A percentile compares a stretch with the other conserved stretches of the same genome.
Evolutionary conservation across 1,284 basidiomycete species (phyloP).

Genomic region (Lentinula novae-zelandiae): DNA sequence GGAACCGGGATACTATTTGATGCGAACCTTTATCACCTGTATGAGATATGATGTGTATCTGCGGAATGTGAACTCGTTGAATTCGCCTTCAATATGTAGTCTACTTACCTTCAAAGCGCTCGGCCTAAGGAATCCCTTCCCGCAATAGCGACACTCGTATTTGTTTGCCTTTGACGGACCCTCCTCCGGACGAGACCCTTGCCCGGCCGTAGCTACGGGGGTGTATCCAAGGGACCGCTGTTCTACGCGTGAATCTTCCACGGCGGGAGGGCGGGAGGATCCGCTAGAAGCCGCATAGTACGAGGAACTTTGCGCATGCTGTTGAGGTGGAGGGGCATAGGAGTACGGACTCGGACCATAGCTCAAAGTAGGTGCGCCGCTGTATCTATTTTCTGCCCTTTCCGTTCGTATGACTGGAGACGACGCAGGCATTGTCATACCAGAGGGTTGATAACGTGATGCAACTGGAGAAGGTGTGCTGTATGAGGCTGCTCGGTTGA

Average conservation of each 20-base stretch:
- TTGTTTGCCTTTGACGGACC: slow-evolving; percentile 9
- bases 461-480: background rate
- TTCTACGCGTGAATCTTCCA: background rate
- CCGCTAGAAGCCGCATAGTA: background rate
- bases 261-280: background rate
- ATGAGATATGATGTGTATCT: slow-evolving; percentile 21
- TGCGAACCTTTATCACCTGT: slow-evolving; percentile 19
- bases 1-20: background rate
- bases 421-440: background rate
- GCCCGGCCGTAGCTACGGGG: background rate
- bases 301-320: background rate
- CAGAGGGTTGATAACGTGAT: background rate
- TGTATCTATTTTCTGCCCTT: background rate
- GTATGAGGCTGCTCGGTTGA: background rate
- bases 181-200: slow-evolving; percentile 2
- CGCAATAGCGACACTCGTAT: slow-evolving; percentile 20
- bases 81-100: background rate
- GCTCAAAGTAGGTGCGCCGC: background rate
- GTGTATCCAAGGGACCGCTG: background rate
- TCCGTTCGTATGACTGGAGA: background rate
- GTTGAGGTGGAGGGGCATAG: background rate
- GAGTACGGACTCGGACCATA: slow-evolving; percentile 7
- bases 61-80: background rate
- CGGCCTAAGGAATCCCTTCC: slow-evolving; percentile 19
- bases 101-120: slow-evolving; percentile 18